Conservation (phyloP, 176 grass and related monocot species). For the Carex pumila region DNA sequence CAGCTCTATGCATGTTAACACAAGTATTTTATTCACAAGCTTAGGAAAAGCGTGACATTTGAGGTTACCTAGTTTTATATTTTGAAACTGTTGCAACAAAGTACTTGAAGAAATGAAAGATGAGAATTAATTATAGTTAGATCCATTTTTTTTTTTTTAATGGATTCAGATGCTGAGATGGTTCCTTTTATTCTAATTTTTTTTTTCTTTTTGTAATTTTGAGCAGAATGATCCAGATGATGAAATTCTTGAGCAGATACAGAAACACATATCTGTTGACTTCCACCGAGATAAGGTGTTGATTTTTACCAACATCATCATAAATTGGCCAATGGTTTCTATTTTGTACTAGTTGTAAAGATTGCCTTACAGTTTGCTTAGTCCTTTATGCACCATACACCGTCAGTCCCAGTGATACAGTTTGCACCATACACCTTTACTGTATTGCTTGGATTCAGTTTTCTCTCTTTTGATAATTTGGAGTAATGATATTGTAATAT, state of each 20-base stretch:
- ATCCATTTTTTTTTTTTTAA: background rate
- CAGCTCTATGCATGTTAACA: background rate
- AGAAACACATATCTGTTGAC: constrained; percentile 59
- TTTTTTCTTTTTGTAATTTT: constrained; percentile 22
- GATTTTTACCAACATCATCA: background rate
- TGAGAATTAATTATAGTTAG: background rate
- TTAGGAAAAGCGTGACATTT: background rate
- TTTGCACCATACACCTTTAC: background rate
- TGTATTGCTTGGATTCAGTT: background rate
- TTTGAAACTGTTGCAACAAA: background rate
- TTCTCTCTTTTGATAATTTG: background rate
- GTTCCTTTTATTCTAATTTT: background rate
- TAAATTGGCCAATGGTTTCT: background rate
- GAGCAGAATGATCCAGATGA: constrained; percentile 58
- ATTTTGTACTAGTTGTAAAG: background rate
- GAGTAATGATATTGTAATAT: background rate
- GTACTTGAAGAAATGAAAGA: background rate
- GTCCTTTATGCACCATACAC: background rate
- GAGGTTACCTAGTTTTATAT: background rate
- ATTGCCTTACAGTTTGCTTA: background rate
- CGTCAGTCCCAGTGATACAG: background rate
- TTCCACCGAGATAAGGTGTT: constrained; percentile 78
- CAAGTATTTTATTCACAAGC: background rate
- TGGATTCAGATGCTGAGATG: background rate
- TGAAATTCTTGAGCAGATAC: constrained; percentile 71